phyloP scores from a whole-genome alignment of 1,139 yeast species.

The Yamadazyma kanchanaburiensis region DNA sequence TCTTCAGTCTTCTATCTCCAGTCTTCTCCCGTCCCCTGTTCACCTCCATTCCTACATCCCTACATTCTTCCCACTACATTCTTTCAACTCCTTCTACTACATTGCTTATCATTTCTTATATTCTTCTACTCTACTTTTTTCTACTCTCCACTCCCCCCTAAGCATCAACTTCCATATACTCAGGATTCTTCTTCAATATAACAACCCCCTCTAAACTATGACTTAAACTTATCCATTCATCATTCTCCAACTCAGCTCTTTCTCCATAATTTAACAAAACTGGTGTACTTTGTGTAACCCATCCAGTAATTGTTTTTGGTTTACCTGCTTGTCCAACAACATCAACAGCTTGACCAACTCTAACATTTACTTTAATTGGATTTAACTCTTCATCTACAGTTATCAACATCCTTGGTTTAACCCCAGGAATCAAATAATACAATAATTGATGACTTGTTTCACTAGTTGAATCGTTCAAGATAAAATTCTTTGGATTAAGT shows the following conservation, averaged over 20 bases:
- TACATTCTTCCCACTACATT: too few species aligned
- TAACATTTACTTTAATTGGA: constrained; percentile 90
- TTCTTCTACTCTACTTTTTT: constrained; percentile 11
- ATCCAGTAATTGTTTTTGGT: constrained; percentile 97
- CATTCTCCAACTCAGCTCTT: constrained; percentile 94
- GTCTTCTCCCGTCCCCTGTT: too few species aligned
- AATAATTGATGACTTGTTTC: constrained; percentile 76
- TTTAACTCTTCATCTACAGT: constrained; percentile 86
- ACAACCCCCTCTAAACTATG: constrained; percentile 90
- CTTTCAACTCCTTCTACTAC: too few species aligned
- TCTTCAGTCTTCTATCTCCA: too few species aligned
- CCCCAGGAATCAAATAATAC: constrained; percentile 83
- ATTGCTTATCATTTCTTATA: constrained; percentile 1
- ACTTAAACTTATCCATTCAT: constrained; percentile 83
- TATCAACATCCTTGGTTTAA: constrained; percentile 89
- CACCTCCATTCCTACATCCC: too few species aligned
- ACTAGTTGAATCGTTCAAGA: constrained; percentile 43
- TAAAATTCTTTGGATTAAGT: constrained; percentile 75
- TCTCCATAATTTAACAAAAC: constrained; percentile 92
- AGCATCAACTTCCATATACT: constrained; percentile 65
- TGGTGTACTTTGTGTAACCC: constrained; percentile 99
- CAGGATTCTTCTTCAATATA: constrained; percentile 87
- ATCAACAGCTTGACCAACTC: constrained; percentile 99
- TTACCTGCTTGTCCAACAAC: constrained; percentile 99
- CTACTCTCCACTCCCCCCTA: too few species aligned